These are phyloP conservation scores for Dictyostelium firmibasis DNA, from an alignment of 78 protist genomes.

Conservation along the genomic window DNA sequence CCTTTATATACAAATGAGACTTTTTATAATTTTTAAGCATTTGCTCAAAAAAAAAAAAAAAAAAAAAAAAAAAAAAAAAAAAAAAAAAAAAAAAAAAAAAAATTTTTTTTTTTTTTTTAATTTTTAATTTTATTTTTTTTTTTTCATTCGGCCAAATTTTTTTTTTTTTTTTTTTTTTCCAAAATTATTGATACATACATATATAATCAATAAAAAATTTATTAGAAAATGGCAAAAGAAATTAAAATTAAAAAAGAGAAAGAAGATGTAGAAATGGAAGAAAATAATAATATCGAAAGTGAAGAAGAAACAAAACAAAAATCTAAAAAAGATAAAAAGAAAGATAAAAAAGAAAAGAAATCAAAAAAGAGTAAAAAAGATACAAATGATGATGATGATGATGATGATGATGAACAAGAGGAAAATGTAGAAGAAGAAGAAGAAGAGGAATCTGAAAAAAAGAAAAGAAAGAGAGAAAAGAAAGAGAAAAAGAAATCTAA, in stretches of 20 bases:
- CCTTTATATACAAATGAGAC: too few species aligned
- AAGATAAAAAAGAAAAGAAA: not conserved
- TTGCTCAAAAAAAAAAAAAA: not conserved
- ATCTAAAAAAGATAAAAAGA: not conserved
- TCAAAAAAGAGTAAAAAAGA: constrained; percentile 7
- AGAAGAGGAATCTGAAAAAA: not conserved
- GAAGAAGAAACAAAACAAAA: not conserved
- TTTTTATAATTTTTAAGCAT: too few species aligned
- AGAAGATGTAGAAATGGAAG: not conserved
- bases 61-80: not conserved
- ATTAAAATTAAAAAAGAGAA: not conserved
- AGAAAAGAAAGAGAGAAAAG: constrained; percentile 1
- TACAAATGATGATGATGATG: not conserved
- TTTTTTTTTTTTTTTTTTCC: not conserved
- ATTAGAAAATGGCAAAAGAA: not conserved
- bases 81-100: not conserved
- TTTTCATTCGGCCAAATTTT: not conserved
- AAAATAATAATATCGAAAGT: not conserved
- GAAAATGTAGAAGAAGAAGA: not conserved
- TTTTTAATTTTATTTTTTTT: not conserved
- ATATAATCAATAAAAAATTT: too few species aligned
- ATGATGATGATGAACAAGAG: not conserved
- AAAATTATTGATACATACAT: too few species aligned
- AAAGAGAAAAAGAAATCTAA: not conserved
- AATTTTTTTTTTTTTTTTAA: not conserved